Conservation (phyloP, 139 green algal species). For the Mesostigma viride region DNA sequence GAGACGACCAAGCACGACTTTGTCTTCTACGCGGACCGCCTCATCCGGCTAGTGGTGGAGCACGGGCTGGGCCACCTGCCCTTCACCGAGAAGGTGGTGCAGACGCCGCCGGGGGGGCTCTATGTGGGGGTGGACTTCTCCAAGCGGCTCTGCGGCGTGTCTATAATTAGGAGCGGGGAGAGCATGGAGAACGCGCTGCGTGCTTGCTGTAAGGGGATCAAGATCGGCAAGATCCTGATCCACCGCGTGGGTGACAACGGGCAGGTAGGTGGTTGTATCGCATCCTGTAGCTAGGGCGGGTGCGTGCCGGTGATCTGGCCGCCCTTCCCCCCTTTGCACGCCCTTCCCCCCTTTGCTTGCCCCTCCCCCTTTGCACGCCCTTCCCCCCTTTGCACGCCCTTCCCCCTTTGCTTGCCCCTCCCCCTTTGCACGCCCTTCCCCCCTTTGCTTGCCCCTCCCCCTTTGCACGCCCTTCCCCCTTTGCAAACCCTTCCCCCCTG, state of each 20-base stretch:
- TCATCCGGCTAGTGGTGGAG: slow-evolving; percentile 58
- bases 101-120: slow-evolving; percentile 61
- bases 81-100: slow-evolving; percentile 75
- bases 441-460: too few relatives aligned
- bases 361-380: too few relatives aligned
- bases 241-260: slow-evolving; percentile 37
- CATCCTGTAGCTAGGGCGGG: slow-evolving; percentile 12
- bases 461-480: too few relatives aligned
- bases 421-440: too few relatives aligned
- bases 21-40: slow-evolving; percentile 85
- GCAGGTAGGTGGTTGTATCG: slow-evolving; percentile 13
- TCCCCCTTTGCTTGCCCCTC: too few relatives aligned
- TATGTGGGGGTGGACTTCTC: slow-evolving; percentile 80
- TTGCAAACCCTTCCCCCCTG: too few relatives aligned
- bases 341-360: too few relatives aligned
- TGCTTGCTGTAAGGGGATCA: slow-evolving; percentile 94
- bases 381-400: too few relatives aligned
- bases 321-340: too few relatives aligned
- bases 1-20: slow-evolving; percentile 76
- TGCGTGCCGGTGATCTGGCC: not conserved
- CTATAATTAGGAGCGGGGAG: slow-evolving; percentile 84
- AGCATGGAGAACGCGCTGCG: slow-evolving; percentile 92
- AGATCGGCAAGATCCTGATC: slow-evolving; percentile 97
- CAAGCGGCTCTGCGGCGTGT: slow-evolving; percentile 84
- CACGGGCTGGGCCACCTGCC: slow-evolving; percentile 69